phyloP scores from a whole-genome alignment of 2,329 filamentous ascomycete genomes.

The Grosmannia serpens region DNA sequence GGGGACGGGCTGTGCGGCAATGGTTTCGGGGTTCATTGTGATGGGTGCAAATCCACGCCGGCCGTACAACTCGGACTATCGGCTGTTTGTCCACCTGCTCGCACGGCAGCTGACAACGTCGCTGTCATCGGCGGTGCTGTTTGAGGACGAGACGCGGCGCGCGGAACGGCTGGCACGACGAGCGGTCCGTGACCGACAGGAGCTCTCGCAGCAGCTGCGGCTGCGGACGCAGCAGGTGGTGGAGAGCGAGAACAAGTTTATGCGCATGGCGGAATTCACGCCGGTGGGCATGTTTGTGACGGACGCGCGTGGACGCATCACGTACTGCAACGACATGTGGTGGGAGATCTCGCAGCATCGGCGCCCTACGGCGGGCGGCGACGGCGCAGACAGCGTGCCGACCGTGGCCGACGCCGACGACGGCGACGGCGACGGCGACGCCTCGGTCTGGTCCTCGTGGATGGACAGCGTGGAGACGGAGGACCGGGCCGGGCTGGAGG shows the following conservation, averaged over 20 bases:
- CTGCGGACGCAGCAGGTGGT: slow-evolving; percentile 49
- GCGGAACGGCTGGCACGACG: slow-evolving; percentile 63
- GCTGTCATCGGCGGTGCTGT: slow-evolving; percentile 68
- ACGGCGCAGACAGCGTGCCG: neutral
- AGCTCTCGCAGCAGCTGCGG: slow-evolving; percentile 64
- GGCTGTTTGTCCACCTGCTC: slow-evolving; percentile 63
- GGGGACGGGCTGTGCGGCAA: neutral
- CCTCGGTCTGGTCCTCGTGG: slow-evolving; percentile 36
- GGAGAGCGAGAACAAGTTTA: slow-evolving; percentile 67
- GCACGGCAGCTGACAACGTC: slow-evolving; percentile 69
- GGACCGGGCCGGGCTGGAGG: slow-evolving; percentile 46
- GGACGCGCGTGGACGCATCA: slow-evolving; percentile 58
- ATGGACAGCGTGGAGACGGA: slow-evolving; percentile 60
- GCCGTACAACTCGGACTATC: slow-evolving; percentile 72
- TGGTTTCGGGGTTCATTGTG: slow-evolving; percentile 66
- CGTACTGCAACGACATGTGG: slow-evolving; percentile 74
- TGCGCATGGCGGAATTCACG: slow-evolving; percentile 72
- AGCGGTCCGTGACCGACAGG: slow-evolving; percentile 64
- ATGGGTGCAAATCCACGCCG: slow-evolving; percentile 68
- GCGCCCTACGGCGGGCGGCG: slow-evolving; percentile 43
- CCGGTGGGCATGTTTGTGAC: slow-evolving; percentile 80
- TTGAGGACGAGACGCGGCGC: slow-evolving; percentile 70
- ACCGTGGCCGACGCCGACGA: neutral
- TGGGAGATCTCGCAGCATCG: slow-evolving; percentile 59
- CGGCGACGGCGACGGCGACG: neutral